phyloP scores from a whole-genome alignment of 2,329 filamentous ascomycete genomes.

The Epichloe festucae region DNA sequence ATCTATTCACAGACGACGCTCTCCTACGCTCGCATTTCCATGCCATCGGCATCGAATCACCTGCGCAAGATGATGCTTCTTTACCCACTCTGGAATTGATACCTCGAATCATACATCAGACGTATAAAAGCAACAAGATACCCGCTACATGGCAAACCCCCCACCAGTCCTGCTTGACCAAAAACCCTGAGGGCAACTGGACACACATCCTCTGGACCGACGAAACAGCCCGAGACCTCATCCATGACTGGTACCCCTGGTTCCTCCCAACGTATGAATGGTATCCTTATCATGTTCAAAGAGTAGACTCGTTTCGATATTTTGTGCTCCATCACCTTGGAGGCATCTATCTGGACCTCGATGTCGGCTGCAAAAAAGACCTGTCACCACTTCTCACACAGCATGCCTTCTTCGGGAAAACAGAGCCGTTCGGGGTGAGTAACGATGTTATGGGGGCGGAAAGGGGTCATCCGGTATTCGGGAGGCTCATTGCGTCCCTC shows the following conservation, averaged over 20 bases:
- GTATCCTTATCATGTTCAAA: conserved; percentile 64
- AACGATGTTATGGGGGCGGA: conserved; percentile 2
- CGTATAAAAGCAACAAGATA: background rate
- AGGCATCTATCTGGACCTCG: conserved; percentile 70
- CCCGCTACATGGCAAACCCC: background rate
- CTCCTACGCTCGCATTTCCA: background rate
- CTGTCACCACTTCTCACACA: background rate
- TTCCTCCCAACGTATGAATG: conserved; percentile 62
- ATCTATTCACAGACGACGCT: background rate
- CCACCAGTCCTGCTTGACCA: background rate
- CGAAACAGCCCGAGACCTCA: conserved; percentile 54
- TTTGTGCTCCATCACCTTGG: conserved; percentile 67
- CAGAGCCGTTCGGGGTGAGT: background rate
- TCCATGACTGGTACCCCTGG: conserved; percentile 62
- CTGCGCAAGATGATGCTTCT: too few species aligned
- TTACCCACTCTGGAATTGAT: background rate
- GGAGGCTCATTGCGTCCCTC: background rate
- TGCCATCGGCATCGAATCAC: background rate
- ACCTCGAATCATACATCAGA: conserved; percentile 4
- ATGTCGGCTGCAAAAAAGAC: conserved; percentile 21
- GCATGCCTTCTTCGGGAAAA: background rate
- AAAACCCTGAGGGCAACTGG: background rate
- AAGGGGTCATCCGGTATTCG: background rate
- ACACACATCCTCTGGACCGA: conserved; percentile 56
- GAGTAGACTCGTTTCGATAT: conserved; percentile 67